phyloP scores from a whole-genome alignment of 2,329 filamentous ascomycete genomes.

The Sphaerulina vaccinii region DNA sequence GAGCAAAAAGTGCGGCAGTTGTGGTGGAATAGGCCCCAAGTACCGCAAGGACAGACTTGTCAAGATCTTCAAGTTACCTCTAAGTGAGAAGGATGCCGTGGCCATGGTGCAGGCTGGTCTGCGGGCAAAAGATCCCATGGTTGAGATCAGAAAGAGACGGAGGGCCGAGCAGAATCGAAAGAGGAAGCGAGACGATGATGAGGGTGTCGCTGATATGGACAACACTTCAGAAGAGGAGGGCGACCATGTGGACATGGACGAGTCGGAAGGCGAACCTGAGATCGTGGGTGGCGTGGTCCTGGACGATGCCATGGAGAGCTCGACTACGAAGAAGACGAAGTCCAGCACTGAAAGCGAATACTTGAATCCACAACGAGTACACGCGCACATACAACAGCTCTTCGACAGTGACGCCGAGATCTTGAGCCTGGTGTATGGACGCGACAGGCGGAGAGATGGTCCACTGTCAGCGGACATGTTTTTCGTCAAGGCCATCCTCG shows the following conservation, averaged over 20 bases:
- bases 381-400: constrained; percentile 71
- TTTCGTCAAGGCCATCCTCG: constrained; percentile 80
- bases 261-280: constrained; percentile 33
- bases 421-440: constrained; percentile 72
- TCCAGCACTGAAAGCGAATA: constrained; percentile 62
- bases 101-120: constrained; percentile 72
- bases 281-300: constrained; percentile 52
- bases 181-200: constrained; percentile 57
- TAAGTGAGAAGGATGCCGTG: constrained; percentile 71
- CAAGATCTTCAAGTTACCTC: constrained; percentile 86
- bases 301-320: constrained; percentile 45
- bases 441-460: constrained; percentile 19
- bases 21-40: constrained; percentile 68
- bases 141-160: constrained; percentile 53
- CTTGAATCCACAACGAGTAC: constrained; percentile 79
- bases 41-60: constrained; percentile 88
- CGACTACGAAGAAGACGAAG: constrained; percentile 40
- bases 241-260: constrained; percentile 44
- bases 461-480: constrained; percentile 69
- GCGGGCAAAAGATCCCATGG: constrained; percentile 68
- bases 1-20: constrained; percentile 67
- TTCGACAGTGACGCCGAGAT: constrained; percentile 88
- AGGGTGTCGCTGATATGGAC: constrained; percentile 68
- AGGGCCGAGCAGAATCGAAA: constrained; percentile 41
- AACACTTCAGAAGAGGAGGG: constrained; percentile 44